These are phyloP conservation scores for Kurtzmaniella cleridarum DNA, from an alignment of 805 yeast genomes.

Conservation along the genomic window DNA sequence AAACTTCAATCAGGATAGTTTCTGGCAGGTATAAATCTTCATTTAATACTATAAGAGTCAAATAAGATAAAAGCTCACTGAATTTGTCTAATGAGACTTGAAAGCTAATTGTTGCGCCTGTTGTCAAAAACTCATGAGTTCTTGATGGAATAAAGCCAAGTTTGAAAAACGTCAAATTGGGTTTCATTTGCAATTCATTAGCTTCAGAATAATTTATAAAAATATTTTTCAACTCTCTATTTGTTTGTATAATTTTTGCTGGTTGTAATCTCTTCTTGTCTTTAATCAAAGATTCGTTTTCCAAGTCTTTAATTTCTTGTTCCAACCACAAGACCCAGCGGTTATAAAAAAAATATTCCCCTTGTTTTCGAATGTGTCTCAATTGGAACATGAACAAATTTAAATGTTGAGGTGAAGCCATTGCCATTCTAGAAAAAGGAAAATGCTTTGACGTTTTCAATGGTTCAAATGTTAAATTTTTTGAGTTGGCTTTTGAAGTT, in stretches of 20 bases:
- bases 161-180: constrained; percentile 12
- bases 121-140: constrained; percentile 8
- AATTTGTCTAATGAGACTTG: constrained; percentile 9
- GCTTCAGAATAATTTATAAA: constrained; percentile 1
- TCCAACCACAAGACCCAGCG: constrained; percentile 14
- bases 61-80: constrained; percentile 7
- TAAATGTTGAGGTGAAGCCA: constrained; percentile 2
- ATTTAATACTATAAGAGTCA: constrained; percentile 8
- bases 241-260: constrained; percentile 10
- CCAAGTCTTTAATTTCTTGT: neutral
- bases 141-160: constrained; percentile 10
- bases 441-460: constrained; percentile 3
- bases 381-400: constrained; percentile 8
- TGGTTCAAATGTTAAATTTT: neutral
- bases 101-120: constrained; percentile 14
- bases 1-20: no score
- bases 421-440: constrained; percentile 15
- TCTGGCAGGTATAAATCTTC: constrained; percentile 7
- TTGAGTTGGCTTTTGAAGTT: neutral
- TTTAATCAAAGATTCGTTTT: neutral
- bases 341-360: constrained; percentile 13
- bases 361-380: constrained; percentile 4
- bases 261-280: neutral
- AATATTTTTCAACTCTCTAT: constrained; percentile 7
- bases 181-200: constrained; percentile 1